A percentile compares a stretch with the other conserved stretches of the same genome.
These are phyloP conservation scores for Quercus glauca DNA, from an alignment of 306 rosid genomes.

Conservation along the genomic window DNA sequence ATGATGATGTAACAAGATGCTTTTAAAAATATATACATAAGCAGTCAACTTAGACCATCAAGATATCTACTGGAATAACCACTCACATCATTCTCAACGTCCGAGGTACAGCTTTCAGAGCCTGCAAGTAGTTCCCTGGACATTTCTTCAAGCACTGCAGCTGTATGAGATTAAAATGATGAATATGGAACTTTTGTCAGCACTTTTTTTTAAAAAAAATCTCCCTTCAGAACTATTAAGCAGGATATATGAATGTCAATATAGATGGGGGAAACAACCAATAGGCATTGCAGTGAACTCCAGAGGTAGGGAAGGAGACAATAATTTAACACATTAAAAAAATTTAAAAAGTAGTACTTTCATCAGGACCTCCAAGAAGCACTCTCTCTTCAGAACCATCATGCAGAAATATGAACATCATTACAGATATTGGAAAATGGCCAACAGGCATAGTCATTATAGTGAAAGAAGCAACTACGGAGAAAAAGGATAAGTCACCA, in stretches of 20 bases:
- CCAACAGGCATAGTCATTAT: background rate
- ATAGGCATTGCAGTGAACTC: no score
- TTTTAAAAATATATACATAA: no score
- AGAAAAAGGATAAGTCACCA: conserved; percentile 2
- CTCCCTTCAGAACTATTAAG: no score
- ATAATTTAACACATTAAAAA: no score
- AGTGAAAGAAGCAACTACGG: background rate
- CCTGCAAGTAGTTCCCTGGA: conserved; percentile 84
- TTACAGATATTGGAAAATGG: background rate
- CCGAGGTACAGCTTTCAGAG: conserved; percentile 84
- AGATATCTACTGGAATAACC: conserved; percentile 2
- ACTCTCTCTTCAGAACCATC: conserved; percentile 1
- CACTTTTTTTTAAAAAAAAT: no score
- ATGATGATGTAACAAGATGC: no score
- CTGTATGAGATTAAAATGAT: conserved; percentile 44
- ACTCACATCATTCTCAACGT: conserved; percentile 98
- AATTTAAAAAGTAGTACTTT: background rate
- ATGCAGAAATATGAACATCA: background rate
- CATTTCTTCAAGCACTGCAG: conserved; percentile 75
- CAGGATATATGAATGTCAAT: no score
- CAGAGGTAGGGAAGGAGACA: no score
- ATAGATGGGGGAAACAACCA: no score
- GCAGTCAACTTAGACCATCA: no score
- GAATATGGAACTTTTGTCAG: background rate
- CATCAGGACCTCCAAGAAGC: background rate